Percentiles rank a stretch among this genome's conserved stretches.
These are phyloP conservation scores for Corinectria fuckeliana DNA, from an alignment of 2,329 filamentous ascomycete genomes.

Conservation along the genomic window DNA sequence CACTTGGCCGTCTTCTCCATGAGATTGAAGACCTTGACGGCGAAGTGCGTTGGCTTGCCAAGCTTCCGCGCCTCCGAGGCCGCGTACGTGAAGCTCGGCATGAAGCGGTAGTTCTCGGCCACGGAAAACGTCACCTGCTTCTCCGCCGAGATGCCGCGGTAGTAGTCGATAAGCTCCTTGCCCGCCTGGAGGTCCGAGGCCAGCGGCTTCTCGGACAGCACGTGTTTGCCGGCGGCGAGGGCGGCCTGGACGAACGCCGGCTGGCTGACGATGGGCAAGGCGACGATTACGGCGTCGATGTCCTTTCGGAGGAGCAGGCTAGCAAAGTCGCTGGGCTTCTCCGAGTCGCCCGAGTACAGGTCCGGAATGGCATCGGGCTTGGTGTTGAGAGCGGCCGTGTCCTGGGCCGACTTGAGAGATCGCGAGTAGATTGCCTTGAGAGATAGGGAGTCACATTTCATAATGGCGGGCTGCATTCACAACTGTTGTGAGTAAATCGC, in stretches of 20 bases:
- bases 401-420: conserved; percentile 62
- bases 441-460: conserved; percentile 54
- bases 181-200: conserved; percentile 61
- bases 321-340: conserved; percentile 52
- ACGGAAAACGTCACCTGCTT: conserved; percentile 58
- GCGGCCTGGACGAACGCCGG: conserved; percentile 64
- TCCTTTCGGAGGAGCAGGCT: conserved; percentile 62
- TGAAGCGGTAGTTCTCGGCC: conserved; percentile 77
- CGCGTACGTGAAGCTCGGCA: conserved; percentile 60
- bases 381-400: conserved; percentile 48
- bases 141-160: conserved; percentile 36
- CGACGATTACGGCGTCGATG: conserved; percentile 61
- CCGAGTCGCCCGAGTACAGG: conserved; percentile 64
- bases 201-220: conserved; percentile 73
- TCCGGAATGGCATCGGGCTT: conserved; percentile 44
- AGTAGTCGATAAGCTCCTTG: conserved; percentile 48
- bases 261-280: conserved; percentile 68
- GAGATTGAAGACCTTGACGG: conserved; percentile 45
- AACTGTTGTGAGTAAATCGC: no score
- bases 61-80: conserved; percentile 47
- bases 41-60: conserved; percentile 54
- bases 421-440: conserved; percentile 73
- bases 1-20: conserved; percentile 51
- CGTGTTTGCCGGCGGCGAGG: conserved; percentile 71
- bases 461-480: conserved; percentile 68